Base-by-base conservation (phyloP, 495 filamentous ascomycete genomes). In the Aspergillus carlsbadensis region DNA sequence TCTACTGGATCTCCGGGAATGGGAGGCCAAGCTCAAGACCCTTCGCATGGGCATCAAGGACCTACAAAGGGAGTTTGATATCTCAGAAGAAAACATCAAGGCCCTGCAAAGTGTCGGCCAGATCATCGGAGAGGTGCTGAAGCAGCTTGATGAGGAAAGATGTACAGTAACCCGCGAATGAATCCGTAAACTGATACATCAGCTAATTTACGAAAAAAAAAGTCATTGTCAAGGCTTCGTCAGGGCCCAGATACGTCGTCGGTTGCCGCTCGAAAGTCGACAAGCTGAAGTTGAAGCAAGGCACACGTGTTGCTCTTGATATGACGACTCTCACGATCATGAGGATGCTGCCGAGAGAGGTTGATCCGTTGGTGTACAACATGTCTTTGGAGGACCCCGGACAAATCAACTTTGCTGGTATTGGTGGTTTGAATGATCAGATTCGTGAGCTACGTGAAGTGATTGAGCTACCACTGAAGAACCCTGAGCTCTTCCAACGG, bases 271-370 rank as follows among this genome's bases (percentile, higher is more conserved):
- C 92, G 34, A 98, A 98, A 74, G 94, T 99, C 62, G 94, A 98
- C 74, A 97, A 96, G 72, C 75, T 79, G 51, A 96, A 96, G 78
- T 79, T 99, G 63, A 97, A 97, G 80, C 95, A 99, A 75, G 95
- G 95, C 59, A 96, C 92, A 4, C 91, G 95, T 63, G 95, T 99
- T 56, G 94, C 95, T 40, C 89, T 99, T 52, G 95, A 99, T 70
- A 99, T 99, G 95, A 99, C 95, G 35, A 99, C 95, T 14, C 87
- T 99, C 58, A 99, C 95, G 24, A 99, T 99, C 73, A 99, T 99
- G 95, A 90, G 95, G 56, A 99, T 99, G 95, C 77, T 99, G 37
- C 95, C 95, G 37, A 90, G 95, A 62, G 95, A 99, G 78, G 95
- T 99, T 60, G 95, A 99, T 69, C 95, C 95, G 15, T 77, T 98